A percentile compares a stretch with the other conserved stretches of the same genome.
Evolutionary conservation across 208 protist genomes (phyloP).

Genomic region (Crithidia brevicula): DNA sequence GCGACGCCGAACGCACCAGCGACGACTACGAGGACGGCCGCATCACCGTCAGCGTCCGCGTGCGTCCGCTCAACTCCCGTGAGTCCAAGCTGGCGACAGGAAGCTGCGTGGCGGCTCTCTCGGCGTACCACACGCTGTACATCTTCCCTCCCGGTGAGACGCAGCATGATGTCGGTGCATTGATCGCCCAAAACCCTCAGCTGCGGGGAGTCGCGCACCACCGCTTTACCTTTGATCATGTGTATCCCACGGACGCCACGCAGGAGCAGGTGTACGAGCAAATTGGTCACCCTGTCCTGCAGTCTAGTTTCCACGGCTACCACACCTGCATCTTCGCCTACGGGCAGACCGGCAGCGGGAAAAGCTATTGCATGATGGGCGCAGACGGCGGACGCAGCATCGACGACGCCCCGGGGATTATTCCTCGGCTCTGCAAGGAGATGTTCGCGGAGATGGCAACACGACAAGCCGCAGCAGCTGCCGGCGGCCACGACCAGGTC

Average conservation of each 20-base stretch:
- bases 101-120: slow-evolving; percentile 42
- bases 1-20: not conserved
- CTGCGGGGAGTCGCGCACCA: slow-evolving; percentile 28
- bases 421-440: slow-evolving; percentile 73
- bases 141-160: slow-evolving; percentile 33
- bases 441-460: slow-evolving; percentile 69
- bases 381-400: slow-evolving; percentile 63
- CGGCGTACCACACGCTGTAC: slow-evolving; percentile 51
- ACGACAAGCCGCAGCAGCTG: slow-evolving; percentile 13
- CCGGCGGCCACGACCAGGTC: slow-evolving; percentile 37
- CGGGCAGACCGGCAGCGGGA: slow-evolving; percentile 91
- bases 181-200: slow-evolving; percentile 12
- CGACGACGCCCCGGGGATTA: slow-evolving; percentile 75
- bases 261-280: slow-evolving; percentile 90
- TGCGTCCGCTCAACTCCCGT: slow-evolving; percentile 62
- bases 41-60: slow-evolving; percentile 81
- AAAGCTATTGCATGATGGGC: slow-evolving; percentile 92
- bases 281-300: slow-evolving; percentile 84
- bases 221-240: slow-evolving; percentile 82
- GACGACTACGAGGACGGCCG: slow-evolving; percentile 58
- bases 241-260: slow-evolving; percentile 51
- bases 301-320: slow-evolving; percentile 84
- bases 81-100: slow-evolving; percentile 37
- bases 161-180: slow-evolving; percentile 8
- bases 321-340: slow-evolving; percentile 95